Evolutionary conservation across 2,329 filamentous ascomycete species (phyloP), one percentile per base, ranked within the genome.

Genomic region (Penicillium brevicompactum): DNA sequence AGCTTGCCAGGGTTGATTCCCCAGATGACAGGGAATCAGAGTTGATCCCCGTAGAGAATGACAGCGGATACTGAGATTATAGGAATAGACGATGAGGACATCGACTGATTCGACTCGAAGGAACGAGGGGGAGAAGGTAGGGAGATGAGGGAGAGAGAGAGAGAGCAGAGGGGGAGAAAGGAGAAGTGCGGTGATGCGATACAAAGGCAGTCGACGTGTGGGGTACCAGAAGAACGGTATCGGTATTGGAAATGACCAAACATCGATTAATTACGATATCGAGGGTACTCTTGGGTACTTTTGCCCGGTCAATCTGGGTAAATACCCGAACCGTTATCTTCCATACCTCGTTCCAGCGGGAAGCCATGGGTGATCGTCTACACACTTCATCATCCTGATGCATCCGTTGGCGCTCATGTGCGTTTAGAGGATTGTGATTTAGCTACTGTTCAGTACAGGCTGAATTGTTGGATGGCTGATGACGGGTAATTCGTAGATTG

Each of bases 101-200:
- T 68, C 69, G 70, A 73, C 64, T 62, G 55, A 62, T 61, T 64
- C 64, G 42, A 59, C 52, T 47, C 64, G 71, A 79, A 76, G 76
- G 77, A 81, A 77, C 69, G 68, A 71, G 75, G 72, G 56, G 67
- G 71, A 66, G 68, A 68, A 70, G 66, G 66, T 68, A 69, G 60
- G 65, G 63, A 66, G 60, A 53, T 56, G 53, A 51, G 55, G 58
- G 50, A 59, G 60, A 56, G 57, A 56, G 56, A 60, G 56, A 55
- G 54, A 54, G 62, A 52, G 47, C 32, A 53, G 53, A 48, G 58
- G 53, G 60, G 56, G 61, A 37, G 34, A 57, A 51, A 61, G 63
- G 60, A 62, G 60, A 55, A 60, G 56, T 56, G 55, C 55, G 56
- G 57, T 60, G 58, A 62, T 64, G 65, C 62, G 59, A 58, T 64